Evolutionary conservation across 2,329 filamentous ascomycete species (phyloP).

Genomic region (Elsinoe batatas): DNA sequence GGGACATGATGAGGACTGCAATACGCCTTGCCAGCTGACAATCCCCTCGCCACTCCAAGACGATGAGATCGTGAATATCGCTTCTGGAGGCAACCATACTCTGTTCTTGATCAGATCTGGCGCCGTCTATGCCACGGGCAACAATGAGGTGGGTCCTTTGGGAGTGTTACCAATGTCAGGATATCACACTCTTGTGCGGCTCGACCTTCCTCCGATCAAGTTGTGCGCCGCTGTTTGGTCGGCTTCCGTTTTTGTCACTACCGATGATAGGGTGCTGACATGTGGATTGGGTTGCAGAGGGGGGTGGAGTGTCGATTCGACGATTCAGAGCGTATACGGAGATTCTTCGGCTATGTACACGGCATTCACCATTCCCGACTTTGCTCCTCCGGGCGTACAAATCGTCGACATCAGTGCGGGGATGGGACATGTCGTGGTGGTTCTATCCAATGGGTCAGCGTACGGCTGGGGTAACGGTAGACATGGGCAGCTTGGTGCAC

Average conservation of each 20-base stretch:
- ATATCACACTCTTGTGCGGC: neutral
- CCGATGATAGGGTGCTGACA: conserved; percentile 46
- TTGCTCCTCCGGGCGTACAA: conserved; percentile 51
- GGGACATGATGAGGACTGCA: conserved; percentile 33
- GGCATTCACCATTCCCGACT: conserved; percentile 44
- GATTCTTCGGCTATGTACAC: conserved; percentile 15
- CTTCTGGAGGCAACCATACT: conserved; percentile 78
- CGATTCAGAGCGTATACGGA: too few species aligned
- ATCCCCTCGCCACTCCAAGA: neutral
- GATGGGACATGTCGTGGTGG: conserved; percentile 65
- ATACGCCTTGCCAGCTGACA: conserved; percentile 20
- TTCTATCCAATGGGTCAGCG: conserved; percentile 64
- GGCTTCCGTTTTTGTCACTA: conserved; percentile 52
- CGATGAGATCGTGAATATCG: conserved; percentile 28
- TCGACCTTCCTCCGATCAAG: conserved; percentile 19
- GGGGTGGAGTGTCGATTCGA: conserved; percentile 40
- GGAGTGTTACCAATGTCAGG: neutral
- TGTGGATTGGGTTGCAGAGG: conserved; percentile 61
- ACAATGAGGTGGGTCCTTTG: conserved; percentile 36
- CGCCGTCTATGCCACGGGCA: conserved; percentile 56
- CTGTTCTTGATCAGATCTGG: conserved; percentile 56
- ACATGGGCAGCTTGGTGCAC: conserved; percentile 70
- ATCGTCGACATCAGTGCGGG: conserved; percentile 59
- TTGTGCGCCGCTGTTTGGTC: conserved; percentile 69
- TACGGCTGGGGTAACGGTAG: conserved; percentile 85